Conservation (phyloP, 2,329 filamentous ascomycete species). For the Fusarium drepaniforme region DNA sequence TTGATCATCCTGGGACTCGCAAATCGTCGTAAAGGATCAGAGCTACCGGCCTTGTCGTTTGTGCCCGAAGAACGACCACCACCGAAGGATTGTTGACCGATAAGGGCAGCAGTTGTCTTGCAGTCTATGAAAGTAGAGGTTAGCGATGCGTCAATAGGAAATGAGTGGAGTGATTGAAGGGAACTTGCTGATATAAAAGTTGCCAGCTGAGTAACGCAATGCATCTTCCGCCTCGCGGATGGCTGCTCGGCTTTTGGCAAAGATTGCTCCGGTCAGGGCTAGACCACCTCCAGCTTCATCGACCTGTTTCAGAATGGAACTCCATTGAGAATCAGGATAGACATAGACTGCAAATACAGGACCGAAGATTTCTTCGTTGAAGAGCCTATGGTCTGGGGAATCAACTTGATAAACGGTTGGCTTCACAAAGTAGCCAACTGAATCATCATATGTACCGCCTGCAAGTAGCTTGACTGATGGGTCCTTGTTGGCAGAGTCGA, state of each 20-base stretch:
- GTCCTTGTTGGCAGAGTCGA: background rate
- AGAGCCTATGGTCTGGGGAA: background rate
- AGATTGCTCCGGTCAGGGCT: slow-evolving; percentile 74
- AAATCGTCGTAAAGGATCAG: slow-evolving; percentile 67
- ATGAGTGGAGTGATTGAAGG: background rate
- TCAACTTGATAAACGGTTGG: background rate
- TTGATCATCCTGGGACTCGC: slow-evolving; percentile 72
- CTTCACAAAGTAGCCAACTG: background rate
- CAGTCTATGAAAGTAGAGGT: background rate
- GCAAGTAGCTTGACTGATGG: background rate
- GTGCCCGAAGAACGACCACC: slow-evolving; percentile 72
- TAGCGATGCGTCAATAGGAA: background rate
- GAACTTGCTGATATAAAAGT: slow-evolving; percentile 71
- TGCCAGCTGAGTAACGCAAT: slow-evolving; percentile 75
- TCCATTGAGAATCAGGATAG: background rate
- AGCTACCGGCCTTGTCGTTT: slow-evolving; percentile 74
- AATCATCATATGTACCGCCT: background rate
- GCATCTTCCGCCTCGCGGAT: slow-evolving; percentile 73
- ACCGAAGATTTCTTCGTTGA: background rate
- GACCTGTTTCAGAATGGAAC: background rate
- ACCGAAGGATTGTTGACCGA: slow-evolving; percentile 74
- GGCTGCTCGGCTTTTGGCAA: slow-evolving; percentile 72
- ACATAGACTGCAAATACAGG: background rate
- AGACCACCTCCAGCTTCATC: background rate
- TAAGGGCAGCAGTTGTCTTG: background rate